Evolutionary conservation across 441 rosid species (phyloP).

Genomic region (Cnidoscolus chayamansa): DNA sequence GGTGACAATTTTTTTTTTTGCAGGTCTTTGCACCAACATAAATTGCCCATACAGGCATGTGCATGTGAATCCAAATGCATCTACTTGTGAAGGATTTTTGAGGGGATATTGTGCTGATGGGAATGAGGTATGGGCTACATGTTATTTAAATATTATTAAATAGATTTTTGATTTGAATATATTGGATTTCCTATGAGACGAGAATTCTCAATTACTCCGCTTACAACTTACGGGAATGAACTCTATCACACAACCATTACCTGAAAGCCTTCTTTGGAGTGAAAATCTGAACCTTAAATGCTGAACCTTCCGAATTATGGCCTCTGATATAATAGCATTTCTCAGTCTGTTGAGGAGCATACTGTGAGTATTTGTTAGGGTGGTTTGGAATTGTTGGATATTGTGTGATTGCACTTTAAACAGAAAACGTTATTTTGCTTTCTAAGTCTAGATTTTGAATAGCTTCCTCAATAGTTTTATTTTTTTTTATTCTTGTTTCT

Average conservation of each 20-base stretch:
- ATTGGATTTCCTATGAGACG: background rate
- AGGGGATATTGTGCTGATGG: slow-evolving; percentile 94
- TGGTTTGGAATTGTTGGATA: background rate
- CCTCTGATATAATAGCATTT: background rate
- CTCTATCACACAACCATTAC: background rate
- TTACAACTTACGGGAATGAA: background rate
- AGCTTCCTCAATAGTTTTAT: background rate
- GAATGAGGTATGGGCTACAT: slow-evolving; percentile 60
- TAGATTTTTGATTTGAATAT: background rate
- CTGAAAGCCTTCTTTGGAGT: background rate
- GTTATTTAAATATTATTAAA: background rate
- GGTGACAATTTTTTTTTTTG: slow-evolving; percentile 33
- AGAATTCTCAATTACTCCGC: background rate
- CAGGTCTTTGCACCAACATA: slow-evolving; percentile 87
- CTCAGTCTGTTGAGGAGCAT: background rate
- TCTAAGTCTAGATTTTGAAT: background rate
- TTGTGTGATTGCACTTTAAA: background rate
- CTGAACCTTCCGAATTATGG: background rate
- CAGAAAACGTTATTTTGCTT: background rate
- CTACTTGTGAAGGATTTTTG: slow-evolving; percentile 81
- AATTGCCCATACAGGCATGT: slow-evolving; percentile 90
- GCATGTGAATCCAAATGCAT: slow-evolving; percentile 78
- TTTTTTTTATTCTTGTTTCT: too few species aligned
- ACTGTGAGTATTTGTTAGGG: background rate
- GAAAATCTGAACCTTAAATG: background rate